Evolutionary conservation across 1,139 yeast species (phyloP), one percentile per base, ranked within the genome.

Genomic region (Yueomyces sp.): DNA sequence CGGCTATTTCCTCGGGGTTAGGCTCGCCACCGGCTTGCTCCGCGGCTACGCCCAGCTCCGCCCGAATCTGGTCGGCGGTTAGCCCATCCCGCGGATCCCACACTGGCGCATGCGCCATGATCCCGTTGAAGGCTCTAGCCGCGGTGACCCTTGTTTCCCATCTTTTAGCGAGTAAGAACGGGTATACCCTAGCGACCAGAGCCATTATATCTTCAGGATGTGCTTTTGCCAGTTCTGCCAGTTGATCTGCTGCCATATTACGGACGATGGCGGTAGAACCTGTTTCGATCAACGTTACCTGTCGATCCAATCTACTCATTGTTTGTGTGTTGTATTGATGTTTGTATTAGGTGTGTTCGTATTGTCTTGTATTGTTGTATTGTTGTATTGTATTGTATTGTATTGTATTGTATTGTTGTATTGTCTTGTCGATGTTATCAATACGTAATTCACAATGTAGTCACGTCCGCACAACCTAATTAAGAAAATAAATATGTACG

Each of bases 91-190:
- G 19, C 19, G 98, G 98, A 55, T 86, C 86, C 97, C 97, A 93
- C 36, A 70, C 55, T 1, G 75, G 73, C 0, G 91, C 78, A 59
- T 86, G 81, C 43, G 78, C 75, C 5, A 87, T 93, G 35, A 93
- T 87, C 2, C 95, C 95, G 11, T 97, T 97, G 55, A 93, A 76
- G 0, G 98, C 98, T 47, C 89, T 68, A 0, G 97, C 96, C 1
- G 98, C 95, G 1, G 97, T 79, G 2, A 84, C 81, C 62, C 99
- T 75, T 0, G 98, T 89, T 61, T 93, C 98, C 99, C 99, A 93
- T 64, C 81, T 85, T 43, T 70, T 71, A 36, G 91, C 78, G 54
- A 78, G 76, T 47, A 93, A 68, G 59, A 79, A 91, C 1, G 99
- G 97, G 54, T 86, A 86, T 1, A 91, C 96, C 49, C 97, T 71